Evolutionary conservation across 495 filamentous ascomycete species (phyloP).

Genomic region (Aspergillus carlsbadensis): DNA sequence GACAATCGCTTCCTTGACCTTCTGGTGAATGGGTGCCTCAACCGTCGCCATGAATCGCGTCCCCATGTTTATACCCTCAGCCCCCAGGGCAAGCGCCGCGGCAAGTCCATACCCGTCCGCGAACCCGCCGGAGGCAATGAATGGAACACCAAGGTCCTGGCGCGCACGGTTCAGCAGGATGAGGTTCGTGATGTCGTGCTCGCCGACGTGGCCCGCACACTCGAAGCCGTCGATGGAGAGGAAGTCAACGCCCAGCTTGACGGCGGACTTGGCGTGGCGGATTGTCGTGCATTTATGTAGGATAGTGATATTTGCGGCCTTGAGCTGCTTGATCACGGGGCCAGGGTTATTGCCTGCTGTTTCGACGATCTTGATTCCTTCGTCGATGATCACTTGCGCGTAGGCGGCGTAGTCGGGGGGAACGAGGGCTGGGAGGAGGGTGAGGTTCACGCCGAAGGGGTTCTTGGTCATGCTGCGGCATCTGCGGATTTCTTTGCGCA

Average conservation of each 20-base stretch:
- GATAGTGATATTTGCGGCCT: conserved; percentile 72
- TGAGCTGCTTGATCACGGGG: conserved; percentile 85
- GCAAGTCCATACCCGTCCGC: conserved; percentile 93
- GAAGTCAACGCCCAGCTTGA: conserved; percentile 96
- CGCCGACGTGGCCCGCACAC: conserved; percentile 94
- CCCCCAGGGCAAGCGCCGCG: conserved; percentile 85
- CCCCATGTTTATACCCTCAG: conserved; percentile 94
- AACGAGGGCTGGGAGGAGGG: conserved; percentile 83
- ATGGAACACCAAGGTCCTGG: conserved; percentile 81
- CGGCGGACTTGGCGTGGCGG: conserved; percentile 84
- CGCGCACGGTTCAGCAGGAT: conserved; percentile 85
- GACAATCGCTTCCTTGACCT: conserved; percentile 92
- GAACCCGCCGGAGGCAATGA: conserved; percentile 94
- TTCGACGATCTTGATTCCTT: conserved; percentile 92
- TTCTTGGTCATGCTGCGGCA: conserved; percentile 81
- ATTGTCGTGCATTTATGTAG: conserved; percentile 99
- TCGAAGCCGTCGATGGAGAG: conserved; percentile 96
- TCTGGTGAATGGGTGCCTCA: conserved; percentile 87
- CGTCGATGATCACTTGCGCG: conserved; percentile 88
- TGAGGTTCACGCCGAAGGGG: conserved; percentile 96
- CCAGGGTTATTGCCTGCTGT: conserved; percentile 95
- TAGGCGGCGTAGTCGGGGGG: conserved; percentile 93
- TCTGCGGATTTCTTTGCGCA: conserved; percentile 88
- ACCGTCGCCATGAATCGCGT: conserved; percentile 93
- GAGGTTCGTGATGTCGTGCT: conserved; percentile 96